Percentiles rank a stretch among this genome's conserved stretches.
Conservation (phyloP, 768 basidiomycete genomes). For the Cystofilobasidium ferigula region DNA sequence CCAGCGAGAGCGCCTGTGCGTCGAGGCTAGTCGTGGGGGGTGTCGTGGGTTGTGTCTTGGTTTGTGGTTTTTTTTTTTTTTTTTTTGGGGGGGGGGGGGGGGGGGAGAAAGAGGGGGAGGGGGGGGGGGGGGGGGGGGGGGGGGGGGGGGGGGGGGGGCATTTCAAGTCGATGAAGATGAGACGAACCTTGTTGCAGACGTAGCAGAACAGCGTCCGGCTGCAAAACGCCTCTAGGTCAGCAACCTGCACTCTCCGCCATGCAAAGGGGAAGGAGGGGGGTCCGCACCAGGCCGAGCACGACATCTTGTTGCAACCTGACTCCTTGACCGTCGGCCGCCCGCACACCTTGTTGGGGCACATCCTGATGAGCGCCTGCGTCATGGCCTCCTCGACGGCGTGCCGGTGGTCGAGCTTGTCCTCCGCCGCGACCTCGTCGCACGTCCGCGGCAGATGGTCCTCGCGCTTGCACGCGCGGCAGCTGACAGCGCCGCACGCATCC, state of each 20-base stretch:
- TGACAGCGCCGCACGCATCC: slow-evolving; percentile 58
- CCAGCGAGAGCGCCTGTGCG: too few species aligned
- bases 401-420: slow-evolving; percentile 52
- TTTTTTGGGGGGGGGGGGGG: too few species aligned
- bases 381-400: slow-evolving; percentile 86
- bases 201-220: slow-evolving; percentile 73
- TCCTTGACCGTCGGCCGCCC: slow-evolving; percentile 39
- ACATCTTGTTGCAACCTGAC: slow-evolving; percentile 80
- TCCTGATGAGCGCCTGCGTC: slow-evolving; percentile 49
- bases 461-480: slow-evolving; percentile 69
- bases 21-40: too few species aligned
- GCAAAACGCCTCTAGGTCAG: background rate
- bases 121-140: too few species aligned
- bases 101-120: too few species aligned
- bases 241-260: too few species aligned
- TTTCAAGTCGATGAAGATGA: background rate
- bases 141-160: too few species aligned
- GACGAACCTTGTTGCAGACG: slow-evolving; percentile 44
- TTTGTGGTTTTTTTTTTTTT: too few species aligned
- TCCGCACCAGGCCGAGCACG: background rate
- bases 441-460: slow-evolving; percentile 72
- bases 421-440: slow-evolving; percentile 68
- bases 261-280: too few species aligned
- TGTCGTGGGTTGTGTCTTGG: too few species aligned
- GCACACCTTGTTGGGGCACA: slow-evolving; percentile 72